A percentile compares a stretch with the other conserved stretches of the same genome.
Conservation (phyloP, 108 stramenopile species). For the Aureococcus anophagefferens region DNA sequence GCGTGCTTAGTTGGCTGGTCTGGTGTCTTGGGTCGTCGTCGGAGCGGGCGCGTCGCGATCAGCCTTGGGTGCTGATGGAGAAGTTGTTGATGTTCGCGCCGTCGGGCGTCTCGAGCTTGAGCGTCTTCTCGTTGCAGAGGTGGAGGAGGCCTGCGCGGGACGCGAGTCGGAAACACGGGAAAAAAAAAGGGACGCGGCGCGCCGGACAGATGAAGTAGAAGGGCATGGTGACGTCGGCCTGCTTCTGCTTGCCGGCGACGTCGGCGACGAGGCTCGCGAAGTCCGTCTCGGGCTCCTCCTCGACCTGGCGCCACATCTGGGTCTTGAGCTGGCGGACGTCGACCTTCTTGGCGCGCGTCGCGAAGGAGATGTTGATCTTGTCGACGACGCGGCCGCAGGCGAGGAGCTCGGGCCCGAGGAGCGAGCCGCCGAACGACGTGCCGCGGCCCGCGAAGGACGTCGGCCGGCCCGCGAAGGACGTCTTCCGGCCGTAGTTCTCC, state of each 20-base stretch:
- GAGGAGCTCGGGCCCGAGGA: too few relatives aligned
- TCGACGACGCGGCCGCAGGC: slow-evolving; percentile 60
- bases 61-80: background rate
- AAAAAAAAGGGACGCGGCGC: too few relatives aligned
- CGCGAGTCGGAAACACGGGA: too few relatives aligned
- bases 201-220: slow-evolving; percentile 98
- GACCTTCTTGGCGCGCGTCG: slow-evolving; percentile 75
- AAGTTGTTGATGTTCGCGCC: slow-evolving; percentile 11
- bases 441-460: too few relatives aligned
- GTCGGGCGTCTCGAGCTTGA: slow-evolving; percentile 55
- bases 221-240: slow-evolving; percentile 76
- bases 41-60: too few relatives aligned
- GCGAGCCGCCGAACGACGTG: too few relatives aligned
- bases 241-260: slow-evolving; percentile 4
- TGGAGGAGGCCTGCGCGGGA: too few relatives aligned
- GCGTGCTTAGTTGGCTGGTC: too few relatives aligned
- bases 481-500: slow-evolving; percentile 33
- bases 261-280: background rate
- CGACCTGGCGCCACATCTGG: slow-evolving; percentile 72
- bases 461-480: too few relatives aligned
- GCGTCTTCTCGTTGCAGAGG: slow-evolving; percentile 91
- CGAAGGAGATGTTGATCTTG: slow-evolving; percentile 68
- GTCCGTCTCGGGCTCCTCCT: slow-evolving; percentile 9
- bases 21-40: too few relatives aligned
- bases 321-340: slow-evolving; percentile 73